Base-by-base conservation (phyloP, 176 grass and related monocot genomes). In the Rhynchospora breviuscula region DNA sequence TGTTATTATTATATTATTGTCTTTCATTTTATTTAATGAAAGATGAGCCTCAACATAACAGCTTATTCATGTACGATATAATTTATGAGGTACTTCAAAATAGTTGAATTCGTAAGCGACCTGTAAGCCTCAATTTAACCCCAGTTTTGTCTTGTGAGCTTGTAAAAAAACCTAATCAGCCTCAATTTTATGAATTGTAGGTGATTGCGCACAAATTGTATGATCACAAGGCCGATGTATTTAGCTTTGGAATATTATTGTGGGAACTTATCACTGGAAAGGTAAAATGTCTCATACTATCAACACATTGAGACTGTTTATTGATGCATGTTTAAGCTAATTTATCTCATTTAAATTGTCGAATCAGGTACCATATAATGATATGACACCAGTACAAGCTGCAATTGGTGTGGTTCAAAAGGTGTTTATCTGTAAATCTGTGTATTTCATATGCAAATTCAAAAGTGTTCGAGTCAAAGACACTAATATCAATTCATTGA, bases 221-320 rank as follows among this genome's bases (percentile, higher is more conserved):
- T 10, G 90, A 98, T 85, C 95, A 93, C 73, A 98, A 94, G 84
- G 95, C 92, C 23, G 95, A 98, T 87, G 89, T 94, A 87, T 98
- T 98, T 48, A 98, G 92, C 84, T 94, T 98, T 78, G 92, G 81
- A 43, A 79, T 98, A 90, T 87, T 98, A 62, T 26, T 98, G 23
- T 98, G 95, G 95, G 95, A 98, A 60, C 80, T 98, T 82, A 67
- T 98, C 35, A 93, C 95, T 0, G 58, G 88, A 47, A 91, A 98
- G 92, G 95, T 98, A 75, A 89, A 85, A 56, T 59, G 3, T 21
- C 77, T 0, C 81, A 19, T 43, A 40, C 78, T 85, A 25, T 49
- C 21, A 75, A 66, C 62, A 25, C 29, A 40, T 8, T 40, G 48
- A 35, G 14, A 31, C 67, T 78, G 8, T 13, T 63, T 18, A 73